Base-by-base conservation (phyloP, 2,329 filamentous ascomycete species). In the Penicillium sp. region DNA sequence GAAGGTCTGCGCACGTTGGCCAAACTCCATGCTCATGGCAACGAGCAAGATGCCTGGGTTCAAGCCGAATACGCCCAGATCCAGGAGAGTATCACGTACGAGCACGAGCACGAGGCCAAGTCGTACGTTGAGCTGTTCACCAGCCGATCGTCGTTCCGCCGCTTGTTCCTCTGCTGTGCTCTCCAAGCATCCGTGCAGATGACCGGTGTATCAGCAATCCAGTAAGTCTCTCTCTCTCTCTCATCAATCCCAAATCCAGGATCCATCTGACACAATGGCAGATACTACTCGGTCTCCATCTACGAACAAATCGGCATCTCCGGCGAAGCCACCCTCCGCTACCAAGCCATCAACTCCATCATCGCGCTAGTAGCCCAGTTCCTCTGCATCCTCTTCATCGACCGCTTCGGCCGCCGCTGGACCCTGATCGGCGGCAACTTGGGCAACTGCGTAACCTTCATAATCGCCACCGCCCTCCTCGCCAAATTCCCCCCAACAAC, bases 141-240 rank as follows among this genome's bases (percentile, higher is more conserved):
- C 10, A 81, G 81, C 62, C 79, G 75, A 63, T 84, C 85, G 1
- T 84, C 80, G 31, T 88, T 90, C 76, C 85, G 88, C 27, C 82
- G 88, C 14, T 76, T 91, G 5, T 84, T 90, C 66, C 76, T 91
- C 9, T 85, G 85, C 30, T 83, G 81, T 60, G 79, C 87, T 1
- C 73, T 90, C 1, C 88, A 91, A 67, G 87, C 84, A 0, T 83
- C 82, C 0, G 78, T 86, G 2, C 88, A 91, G 67, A 89, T 92
- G 85, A 91, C 88, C 0, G 88, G 88, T 57, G 85, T 87, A 0
- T 82, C 79, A 1, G 85, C 85, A 1, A 90, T 90, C 57, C 87
- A 91, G 65, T 71, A 57, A 65, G 67, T 51, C 3, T 8, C 20
- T 11, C n/a, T 8, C n/a, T n/a, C n/a, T n/a, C n/a, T n/a, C n/a